Conservation (phyloP, 2,329 filamentous ascomycete genomes). For the Microthyrium microscopicum region DNA sequence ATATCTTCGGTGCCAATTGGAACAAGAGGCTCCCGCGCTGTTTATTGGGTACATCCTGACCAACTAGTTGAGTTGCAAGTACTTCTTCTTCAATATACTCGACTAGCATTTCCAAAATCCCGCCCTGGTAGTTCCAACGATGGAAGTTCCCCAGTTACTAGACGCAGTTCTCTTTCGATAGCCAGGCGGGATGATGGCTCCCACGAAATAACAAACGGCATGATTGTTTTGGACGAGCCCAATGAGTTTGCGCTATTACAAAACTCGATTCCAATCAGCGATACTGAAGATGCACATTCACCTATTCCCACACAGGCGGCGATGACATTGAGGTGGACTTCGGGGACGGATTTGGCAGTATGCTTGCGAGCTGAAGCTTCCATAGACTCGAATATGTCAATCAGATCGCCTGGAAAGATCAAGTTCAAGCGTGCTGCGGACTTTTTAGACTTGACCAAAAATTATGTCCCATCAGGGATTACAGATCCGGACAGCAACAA, state of each 20-base stretch:
- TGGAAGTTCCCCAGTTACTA: conserved; percentile 9
- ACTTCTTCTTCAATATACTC: conserved; percentile 32
- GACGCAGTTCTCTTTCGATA: conserved; percentile 3
- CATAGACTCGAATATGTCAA: no score
- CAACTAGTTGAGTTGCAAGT: conserved; percentile 37
- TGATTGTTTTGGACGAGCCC: conserved; percentile 30
- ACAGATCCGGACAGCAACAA: conserved; percentile 8
- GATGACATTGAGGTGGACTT: conserved; percentile 19
- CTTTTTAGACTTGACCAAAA: conserved; percentile 15
- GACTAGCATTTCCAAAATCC: conserved; percentile 19
- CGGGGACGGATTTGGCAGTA: no score
- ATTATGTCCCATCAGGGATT: conserved; percentile 10
- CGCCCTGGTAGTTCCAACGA: conserved; percentile 10
- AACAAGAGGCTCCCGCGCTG: conserved; percentile 26
- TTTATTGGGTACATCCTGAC: conserved; percentile 38
- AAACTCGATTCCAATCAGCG: conserved; percentile 27
- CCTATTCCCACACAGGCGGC: conserved; percentile 17
- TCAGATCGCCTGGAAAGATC: no score
- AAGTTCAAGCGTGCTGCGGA: no score
- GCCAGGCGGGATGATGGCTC: conserved; percentile 8
- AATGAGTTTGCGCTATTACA: conserved; percentile 29
- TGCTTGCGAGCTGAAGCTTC: no score
- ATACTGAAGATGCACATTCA: conserved; percentile 19
- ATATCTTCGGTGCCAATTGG: conserved; percentile 31
- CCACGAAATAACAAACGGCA: conserved; percentile 20